Percentiles rank a stretch among this genome's conserved stretches.
phyloP scores from a whole-genome alignment of 345 rosid genomes.

The Rhizophora mangle region DNA sequence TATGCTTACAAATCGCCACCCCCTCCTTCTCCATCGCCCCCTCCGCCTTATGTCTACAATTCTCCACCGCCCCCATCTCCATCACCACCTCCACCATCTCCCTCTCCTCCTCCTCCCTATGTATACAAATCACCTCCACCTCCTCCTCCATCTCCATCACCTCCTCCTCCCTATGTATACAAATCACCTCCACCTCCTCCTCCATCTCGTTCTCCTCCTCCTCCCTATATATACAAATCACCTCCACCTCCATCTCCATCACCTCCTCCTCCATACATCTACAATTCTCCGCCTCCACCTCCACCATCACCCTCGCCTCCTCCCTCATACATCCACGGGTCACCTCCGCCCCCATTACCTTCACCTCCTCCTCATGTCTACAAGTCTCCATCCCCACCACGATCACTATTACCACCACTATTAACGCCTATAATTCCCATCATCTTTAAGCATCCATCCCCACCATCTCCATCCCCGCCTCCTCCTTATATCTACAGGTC shows the following conservation, averaged over 20 bases:
- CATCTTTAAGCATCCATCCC: too few relatives aligned
- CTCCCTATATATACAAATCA: neutral
- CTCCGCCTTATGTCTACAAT: neutral
- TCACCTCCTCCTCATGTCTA: neutral
- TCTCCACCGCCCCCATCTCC: neutral
- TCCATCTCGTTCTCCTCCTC: neutral
- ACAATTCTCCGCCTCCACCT: neutral
- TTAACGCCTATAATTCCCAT: too few relatives aligned
- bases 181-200: neutral
- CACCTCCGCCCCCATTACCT: neutral
- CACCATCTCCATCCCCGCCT: too few relatives aligned
- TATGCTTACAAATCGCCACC: neutral
- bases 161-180: neutral
- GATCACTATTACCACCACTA: neutral
- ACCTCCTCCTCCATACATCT: neutral
- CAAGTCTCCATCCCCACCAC: neutral
- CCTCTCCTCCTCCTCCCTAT: neutral
- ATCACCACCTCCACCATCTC: neutral
- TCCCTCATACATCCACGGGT: neutral
- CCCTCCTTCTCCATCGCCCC: neutral
- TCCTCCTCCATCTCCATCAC: neutral
- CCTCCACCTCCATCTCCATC: neutral
- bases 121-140: neutral
- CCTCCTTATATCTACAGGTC: too few relatives aligned
- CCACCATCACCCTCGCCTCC: neutral